Evolutionary conservation across 192 early-diverging fungal genomes (phyloP).

Genomic region (Chytriomyces hyalinus): DNA sequence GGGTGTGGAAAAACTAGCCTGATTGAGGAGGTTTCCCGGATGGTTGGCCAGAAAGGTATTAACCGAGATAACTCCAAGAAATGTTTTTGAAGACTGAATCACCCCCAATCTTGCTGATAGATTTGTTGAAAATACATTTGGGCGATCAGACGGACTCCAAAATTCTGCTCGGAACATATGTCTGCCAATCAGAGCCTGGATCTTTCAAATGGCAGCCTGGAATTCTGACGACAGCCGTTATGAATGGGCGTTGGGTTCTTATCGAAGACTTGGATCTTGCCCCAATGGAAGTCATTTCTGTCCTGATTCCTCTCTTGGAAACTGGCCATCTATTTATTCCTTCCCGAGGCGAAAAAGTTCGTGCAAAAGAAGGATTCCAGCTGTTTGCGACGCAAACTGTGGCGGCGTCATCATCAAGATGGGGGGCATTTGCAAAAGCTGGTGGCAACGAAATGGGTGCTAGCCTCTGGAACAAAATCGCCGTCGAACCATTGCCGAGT

Average conservation of each 20-base stretch:
- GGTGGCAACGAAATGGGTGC: constrained; percentile 16
- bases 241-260: constrained; percentile 90
- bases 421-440: not conserved
- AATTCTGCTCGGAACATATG: constrained; percentile 92
- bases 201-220: constrained; percentile 96
- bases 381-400: constrained; percentile 84
- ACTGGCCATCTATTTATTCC: constrained; percentile 88
- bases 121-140: constrained; percentile 90
- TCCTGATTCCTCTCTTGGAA: constrained; percentile 91
- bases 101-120: constrained; percentile 36
- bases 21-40: constrained; percentile 82
- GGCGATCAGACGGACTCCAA: constrained; percentile 97
- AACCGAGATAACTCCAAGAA: too few relatives aligned
- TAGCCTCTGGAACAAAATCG: constrained; percentile 78
- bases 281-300: constrained; percentile 89
- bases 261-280: constrained; percentile 98
- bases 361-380: constrained; percentile 84
- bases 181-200: constrained; percentile 88
- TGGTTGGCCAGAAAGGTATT: constrained; percentile 58
- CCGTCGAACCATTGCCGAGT: constrained; percentile 63
- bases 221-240: constrained; percentile 88
- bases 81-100: constrained; percentile 42
- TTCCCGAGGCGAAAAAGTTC: constrained; percentile 83
- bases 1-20: constrained; percentile 91
- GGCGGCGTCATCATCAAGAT: not conserved